phyloP scores from a whole-genome alignment of 768 basidiomycete genomes.

The Gloeopeniophorella convolvens region DNA sequence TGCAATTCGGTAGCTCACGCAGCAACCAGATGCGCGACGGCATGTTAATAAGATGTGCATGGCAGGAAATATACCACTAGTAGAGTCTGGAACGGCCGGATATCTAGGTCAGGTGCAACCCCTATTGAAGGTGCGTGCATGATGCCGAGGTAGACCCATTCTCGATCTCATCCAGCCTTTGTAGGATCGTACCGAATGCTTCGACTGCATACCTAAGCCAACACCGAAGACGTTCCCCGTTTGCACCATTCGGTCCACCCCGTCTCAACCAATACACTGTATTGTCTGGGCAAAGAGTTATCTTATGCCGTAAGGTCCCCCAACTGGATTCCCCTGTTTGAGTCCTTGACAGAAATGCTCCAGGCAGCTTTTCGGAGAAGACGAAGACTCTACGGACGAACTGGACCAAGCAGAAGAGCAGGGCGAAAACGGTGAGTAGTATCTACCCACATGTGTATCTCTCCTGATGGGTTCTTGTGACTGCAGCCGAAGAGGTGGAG shows the following conservation, averaged over 20 bases:
- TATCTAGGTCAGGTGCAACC: constrained; percentile 98
- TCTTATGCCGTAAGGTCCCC: constrained; percentile 68
- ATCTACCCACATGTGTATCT: not conserved
- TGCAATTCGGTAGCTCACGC: not conserved
- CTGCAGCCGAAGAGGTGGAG: constrained; percentile 80
- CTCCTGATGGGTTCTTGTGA: not conserved
- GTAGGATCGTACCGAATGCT: constrained; percentile 88
- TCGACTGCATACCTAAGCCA: constrained; percentile 91
- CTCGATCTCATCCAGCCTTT: not conserved
- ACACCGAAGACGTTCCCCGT: constrained; percentile 94
- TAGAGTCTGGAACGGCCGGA: constrained; percentile 95
- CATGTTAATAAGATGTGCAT: constrained; percentile 99
- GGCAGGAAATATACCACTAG: constrained; percentile 82
- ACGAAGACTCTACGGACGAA: constrained; percentile 74
- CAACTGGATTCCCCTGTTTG: no score
- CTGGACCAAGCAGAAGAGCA: constrained; percentile 88
- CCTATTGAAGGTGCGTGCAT: constrained; percentile 60
- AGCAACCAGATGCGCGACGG: constrained; percentile 71
- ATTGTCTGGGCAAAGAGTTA: constrained; percentile 99
- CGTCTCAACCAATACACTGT: constrained; percentile 95
- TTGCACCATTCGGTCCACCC: constrained; percentile 95
- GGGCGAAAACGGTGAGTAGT: constrained; percentile 79
- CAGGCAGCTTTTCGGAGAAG: constrained; percentile 93
- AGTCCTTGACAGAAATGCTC: not conserved
- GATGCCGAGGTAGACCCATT: not conserved